Percentiles rank a stretch among this genome's conserved stretches.
phyloP scores from a whole-genome alignment of 2,329 filamentous ascomycete species.

The Pseudogymnoascus sp. region DNA sequence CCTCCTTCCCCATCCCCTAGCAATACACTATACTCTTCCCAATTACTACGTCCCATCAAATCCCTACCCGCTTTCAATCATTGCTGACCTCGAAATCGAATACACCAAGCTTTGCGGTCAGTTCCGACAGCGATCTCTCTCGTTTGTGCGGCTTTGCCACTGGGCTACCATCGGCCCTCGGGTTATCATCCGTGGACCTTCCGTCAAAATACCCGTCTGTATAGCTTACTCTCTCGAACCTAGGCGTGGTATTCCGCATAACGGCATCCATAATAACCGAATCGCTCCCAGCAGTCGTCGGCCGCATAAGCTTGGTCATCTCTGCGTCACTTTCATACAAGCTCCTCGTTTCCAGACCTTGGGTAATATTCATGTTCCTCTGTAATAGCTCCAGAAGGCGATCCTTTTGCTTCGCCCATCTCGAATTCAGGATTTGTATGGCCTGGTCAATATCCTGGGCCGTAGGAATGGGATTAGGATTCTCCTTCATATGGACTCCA shows the following conservation, averaged over 20 bases:
- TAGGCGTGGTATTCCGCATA: slow-evolving; percentile 26
- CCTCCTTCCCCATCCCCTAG: neutral
- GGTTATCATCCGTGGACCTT: slow-evolving; percentile 22
- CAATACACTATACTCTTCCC: neutral
- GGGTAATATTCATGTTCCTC: slow-evolving; percentile 24
- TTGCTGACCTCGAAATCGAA: slow-evolving; percentile 3
- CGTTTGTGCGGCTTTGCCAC: slow-evolving; percentile 38
- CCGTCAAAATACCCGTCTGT: slow-evolving; percentile 25
- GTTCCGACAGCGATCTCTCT: slow-evolving; percentile 27
- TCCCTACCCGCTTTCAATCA: neutral
- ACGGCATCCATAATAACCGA: slow-evolving; percentile 25
- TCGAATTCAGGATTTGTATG: slow-evolving; percentile 21
- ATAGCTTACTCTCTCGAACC: slow-evolving; percentile 19
- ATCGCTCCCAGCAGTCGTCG: slow-evolving; percentile 25
- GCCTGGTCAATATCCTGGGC: slow-evolving; percentile 26
- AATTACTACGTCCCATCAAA: neutral
- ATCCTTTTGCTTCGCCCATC: slow-evolving; percentile 24
- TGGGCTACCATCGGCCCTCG: slow-evolving; percentile 32
- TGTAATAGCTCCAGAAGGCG: slow-evolving; percentile 23
- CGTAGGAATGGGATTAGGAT: slow-evolving; percentile 21
- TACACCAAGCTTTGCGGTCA: slow-evolving; percentile 8
- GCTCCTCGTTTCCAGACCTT: slow-evolving; percentile 15
- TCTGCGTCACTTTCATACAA: slow-evolving; percentile 13
- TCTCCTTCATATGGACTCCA: slow-evolving; percentile 20
- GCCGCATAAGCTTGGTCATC: slow-evolving; percentile 22